These are phyloP conservation scores for Fagus sylvatica DNA, from an alignment of 306 rosid species.

Conservation along the genomic window DNA sequence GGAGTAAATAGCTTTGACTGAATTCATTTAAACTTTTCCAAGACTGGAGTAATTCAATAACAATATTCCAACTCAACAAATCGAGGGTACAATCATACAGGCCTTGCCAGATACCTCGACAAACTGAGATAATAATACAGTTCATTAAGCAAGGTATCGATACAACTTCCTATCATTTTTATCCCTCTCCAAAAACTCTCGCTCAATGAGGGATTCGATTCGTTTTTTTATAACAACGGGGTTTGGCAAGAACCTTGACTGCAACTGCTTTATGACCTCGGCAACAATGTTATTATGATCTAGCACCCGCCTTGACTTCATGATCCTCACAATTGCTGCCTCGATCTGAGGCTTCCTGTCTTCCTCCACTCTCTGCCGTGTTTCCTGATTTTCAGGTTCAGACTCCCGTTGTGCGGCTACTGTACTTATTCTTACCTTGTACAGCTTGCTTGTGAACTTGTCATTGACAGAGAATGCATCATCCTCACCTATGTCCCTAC, in stretches of 20 bases:
- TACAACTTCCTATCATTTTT: too few species aligned
- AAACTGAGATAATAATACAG: too few species aligned
- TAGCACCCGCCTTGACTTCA: conserved; percentile 50
- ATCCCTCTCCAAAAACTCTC: conserved; percentile 41
- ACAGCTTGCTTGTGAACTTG: conserved; percentile 54
- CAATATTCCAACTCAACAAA: too few species aligned
- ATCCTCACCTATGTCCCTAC: conserved; percentile 58
- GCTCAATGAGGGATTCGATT: conserved; percentile 62
- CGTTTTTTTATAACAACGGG: conserved; percentile 53
- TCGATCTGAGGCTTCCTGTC: conserved; percentile 64
- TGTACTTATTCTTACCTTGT: conserved; percentile 61
- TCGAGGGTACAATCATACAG: too few species aligned
- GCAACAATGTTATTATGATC: conserved; percentile 56
- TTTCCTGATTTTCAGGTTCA: conserved; percentile 57
- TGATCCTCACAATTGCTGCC: conserved; percentile 60
- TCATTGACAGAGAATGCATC: conserved; percentile 49
- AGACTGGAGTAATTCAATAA: too few species aligned
- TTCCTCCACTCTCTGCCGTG: conserved; percentile 59
- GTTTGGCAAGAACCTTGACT: conserved; percentile 50
- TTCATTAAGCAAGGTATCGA: too few species aligned
- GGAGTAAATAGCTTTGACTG: too few species aligned
- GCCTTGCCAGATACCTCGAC: too few species aligned
- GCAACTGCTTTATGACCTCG: conserved; percentile 64
- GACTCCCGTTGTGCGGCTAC: conserved; percentile 60
- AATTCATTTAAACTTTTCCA: too few species aligned